Conservation (phyloP, 805 yeast species). For the Teunomyces gatunensis region DNA sequence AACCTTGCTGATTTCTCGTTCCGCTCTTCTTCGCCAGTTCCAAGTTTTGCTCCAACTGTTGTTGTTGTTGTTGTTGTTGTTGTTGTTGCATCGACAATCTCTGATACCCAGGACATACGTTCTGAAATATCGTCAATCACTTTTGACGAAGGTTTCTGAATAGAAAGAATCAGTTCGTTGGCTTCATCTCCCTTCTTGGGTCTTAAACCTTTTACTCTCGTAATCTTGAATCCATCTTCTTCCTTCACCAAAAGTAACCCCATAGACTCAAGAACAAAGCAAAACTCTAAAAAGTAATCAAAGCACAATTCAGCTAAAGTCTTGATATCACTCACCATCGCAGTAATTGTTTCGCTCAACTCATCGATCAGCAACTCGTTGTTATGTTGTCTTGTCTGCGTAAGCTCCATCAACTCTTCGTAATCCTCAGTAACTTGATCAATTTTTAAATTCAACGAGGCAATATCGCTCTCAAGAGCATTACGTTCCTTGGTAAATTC, state of each 20-base stretch:
- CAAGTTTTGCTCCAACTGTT: background rate
- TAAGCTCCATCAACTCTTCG: slow-evolving; percentile 41
- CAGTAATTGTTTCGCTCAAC: slow-evolving; percentile 19
- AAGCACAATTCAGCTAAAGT: slow-evolving; percentile 17
- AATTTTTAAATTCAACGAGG: slow-evolving; percentile 39
- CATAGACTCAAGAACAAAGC: slow-evolving; percentile 66
- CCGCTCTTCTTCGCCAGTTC: slow-evolving; percentile 8
- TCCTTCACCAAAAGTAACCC: slow-evolving; percentile 63
- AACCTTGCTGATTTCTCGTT: slow-evolving; percentile 14
- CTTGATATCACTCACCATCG: slow-evolving; percentile 14
- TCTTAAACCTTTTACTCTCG: slow-evolving; percentile 77
- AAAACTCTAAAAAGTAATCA: slow-evolving; percentile 41
- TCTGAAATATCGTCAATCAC: slow-evolving; percentile 41
- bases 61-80: background rate
- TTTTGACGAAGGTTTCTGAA: slow-evolving; percentile 32
- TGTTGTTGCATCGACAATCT: background rate
- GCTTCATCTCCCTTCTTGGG: slow-evolving; percentile 40
- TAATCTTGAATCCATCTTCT: slow-evolving; percentile 45
- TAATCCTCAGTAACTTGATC: slow-evolving; percentile 46
- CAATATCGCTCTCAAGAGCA: slow-evolving; percentile 48
- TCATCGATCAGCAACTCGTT: slow-evolving; percentile 28
- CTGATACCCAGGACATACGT: slow-evolving; percentile 44
- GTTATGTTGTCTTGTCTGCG: slow-evolving; percentile 23
- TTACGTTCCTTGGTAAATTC: slow-evolving; percentile 57
- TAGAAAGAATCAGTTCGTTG: slow-evolving; percentile 5